These are phyloP conservation scores for Saccharomycopsis olivae DNA, from an alignment of 805 yeast genomes.

Conservation along the genomic window DNA sequence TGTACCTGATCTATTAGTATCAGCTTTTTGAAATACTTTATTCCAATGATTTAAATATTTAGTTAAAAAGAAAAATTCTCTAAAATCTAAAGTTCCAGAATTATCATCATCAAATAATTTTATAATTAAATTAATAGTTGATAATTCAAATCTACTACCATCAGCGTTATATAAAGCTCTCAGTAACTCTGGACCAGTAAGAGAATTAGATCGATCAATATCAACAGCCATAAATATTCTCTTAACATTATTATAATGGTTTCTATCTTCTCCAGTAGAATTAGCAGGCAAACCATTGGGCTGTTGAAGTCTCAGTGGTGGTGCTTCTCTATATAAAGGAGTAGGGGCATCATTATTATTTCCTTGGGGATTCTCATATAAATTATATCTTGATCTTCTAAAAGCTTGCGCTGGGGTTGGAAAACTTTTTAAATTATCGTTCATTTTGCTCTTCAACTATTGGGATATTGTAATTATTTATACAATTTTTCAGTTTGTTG, in stretches of 20 bases:
- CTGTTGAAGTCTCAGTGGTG: conserved; percentile 7
- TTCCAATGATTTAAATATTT: conserved; percentile 60
- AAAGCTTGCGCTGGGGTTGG: too few relatives aligned
- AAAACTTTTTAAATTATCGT: too few relatives aligned
- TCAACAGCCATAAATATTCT: conserved; percentile 6
- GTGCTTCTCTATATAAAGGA: too few relatives aligned
- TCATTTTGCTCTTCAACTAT: too few relatives aligned
- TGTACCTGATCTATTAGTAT: conserved; percentile 44
- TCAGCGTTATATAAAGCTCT: conserved; percentile 55
- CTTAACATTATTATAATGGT: conserved; percentile 2
- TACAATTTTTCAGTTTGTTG: too few relatives aligned
- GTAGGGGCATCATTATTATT: too few relatives aligned
- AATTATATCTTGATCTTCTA: too few relatives aligned
- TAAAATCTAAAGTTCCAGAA: conserved; percentile 38
- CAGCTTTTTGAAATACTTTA: conserved; percentile 52
- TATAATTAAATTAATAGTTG: conserved; percentile 55
- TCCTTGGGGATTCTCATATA: too few relatives aligned
- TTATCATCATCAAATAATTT: conserved; percentile 46
- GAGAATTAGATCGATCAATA: conserved; percentile 3
- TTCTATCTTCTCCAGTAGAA: conserved; percentile 5
- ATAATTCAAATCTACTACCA: conserved; percentile 43
- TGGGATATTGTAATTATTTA: too few relatives aligned
- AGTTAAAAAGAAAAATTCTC: conserved; percentile 62
- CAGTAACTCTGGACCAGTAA: conserved; percentile 45
- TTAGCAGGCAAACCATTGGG: conserved; percentile 8